Percentiles rank a stretch among this genome's conserved stretches.
Conservation (phyloP, 1,284 basidiomycete genomes). For the Exsudoporus floridanus region DNA sequence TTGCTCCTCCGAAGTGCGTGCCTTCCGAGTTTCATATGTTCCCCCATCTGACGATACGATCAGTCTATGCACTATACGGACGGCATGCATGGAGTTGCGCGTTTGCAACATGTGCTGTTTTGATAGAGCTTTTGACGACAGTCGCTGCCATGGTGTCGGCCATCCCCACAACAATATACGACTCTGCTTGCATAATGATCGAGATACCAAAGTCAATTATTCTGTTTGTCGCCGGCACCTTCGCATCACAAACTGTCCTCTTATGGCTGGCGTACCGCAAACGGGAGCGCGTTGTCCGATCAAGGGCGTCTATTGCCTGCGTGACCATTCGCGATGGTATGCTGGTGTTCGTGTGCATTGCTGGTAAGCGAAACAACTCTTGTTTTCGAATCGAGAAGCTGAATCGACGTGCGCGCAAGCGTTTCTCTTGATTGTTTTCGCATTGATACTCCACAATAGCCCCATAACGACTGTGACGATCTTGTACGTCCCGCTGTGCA, state of each 20-base stretch:
- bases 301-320: constrained; percentile 9
- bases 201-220: constrained; percentile 11
- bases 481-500: constrained; percentile 5
- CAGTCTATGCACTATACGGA: constrained; percentile 25
- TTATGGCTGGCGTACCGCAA: constrained; percentile 21
- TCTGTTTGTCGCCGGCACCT: constrained; percentile 6
- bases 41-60: not conserved
- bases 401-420: constrained; percentile 3
- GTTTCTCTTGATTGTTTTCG: constrained; percentile 7
- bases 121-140: constrained; percentile 8
- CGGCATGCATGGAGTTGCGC: not conserved
- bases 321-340: constrained; percentile 29
- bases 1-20: constrained; percentile 24
- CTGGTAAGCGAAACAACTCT: constrained; percentile 9
- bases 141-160: not conserved
- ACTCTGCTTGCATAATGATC: constrained; percentile 14
- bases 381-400: not conserved
- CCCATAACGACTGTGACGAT: constrained; percentile 11
- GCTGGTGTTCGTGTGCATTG: constrained; percentile 16
- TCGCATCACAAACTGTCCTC: constrained; percentile 19
- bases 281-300: constrained; percentile 2
- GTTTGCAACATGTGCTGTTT: constrained; percentile 6
- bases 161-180: constrained; percentile 12
- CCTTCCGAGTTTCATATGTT: not conserved
- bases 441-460: constrained; percentile 4